Conservation (phyloP, 2,329 filamentous ascomycete species). For the Sarocladium kiliense region DNA sequence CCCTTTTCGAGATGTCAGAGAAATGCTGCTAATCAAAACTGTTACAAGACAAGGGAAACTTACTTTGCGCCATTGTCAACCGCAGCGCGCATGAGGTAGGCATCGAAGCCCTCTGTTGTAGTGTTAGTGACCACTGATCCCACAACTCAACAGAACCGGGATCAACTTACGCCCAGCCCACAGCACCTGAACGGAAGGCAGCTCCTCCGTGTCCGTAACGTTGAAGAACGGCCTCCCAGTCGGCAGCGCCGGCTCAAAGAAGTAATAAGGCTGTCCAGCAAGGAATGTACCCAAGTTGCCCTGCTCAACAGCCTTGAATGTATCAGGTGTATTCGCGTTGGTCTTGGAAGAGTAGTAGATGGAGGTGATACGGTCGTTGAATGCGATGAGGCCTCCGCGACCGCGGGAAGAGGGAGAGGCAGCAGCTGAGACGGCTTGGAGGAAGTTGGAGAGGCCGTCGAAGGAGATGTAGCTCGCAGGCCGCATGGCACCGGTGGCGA, state of each 20-base stretch:
- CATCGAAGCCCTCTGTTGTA: slow-evolving; percentile 24
- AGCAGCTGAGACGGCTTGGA: no score
- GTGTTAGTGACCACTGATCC: background rate
- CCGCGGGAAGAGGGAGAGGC: no score
- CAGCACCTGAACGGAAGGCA: slow-evolving; percentile 41
- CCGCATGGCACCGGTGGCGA: no score
- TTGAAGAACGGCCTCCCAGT: slow-evolving; percentile 32
- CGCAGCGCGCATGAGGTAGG: slow-evolving; percentile 23
- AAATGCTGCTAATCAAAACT: no score
- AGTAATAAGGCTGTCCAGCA: slow-evolving; percentile 49
- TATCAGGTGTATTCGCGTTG: slow-evolving; percentile 57
- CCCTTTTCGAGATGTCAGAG: no score
- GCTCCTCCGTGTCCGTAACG: slow-evolving; percentile 25
- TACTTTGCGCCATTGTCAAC: slow-evolving; percentile 25
- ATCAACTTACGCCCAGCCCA: slow-evolving; percentile 34
- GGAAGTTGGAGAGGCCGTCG: no score
- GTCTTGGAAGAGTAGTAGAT: slow-evolving; percentile 58
- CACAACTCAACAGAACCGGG: background rate
- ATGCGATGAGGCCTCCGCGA: slow-evolving; percentile 52
- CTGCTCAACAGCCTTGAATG: slow-evolving; percentile 50
- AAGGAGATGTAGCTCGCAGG: no score
- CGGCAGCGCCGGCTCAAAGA: slow-evolving; percentile 39
- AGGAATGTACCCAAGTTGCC: slow-evolving; percentile 50
- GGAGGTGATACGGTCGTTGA: slow-evolving; percentile 56
- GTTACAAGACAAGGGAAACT: background rate